These are phyloP conservation scores for Trametes versicolor DNA, from an alignment of 1,284 basidiomycete species.

Conservation along the genomic window DNA sequence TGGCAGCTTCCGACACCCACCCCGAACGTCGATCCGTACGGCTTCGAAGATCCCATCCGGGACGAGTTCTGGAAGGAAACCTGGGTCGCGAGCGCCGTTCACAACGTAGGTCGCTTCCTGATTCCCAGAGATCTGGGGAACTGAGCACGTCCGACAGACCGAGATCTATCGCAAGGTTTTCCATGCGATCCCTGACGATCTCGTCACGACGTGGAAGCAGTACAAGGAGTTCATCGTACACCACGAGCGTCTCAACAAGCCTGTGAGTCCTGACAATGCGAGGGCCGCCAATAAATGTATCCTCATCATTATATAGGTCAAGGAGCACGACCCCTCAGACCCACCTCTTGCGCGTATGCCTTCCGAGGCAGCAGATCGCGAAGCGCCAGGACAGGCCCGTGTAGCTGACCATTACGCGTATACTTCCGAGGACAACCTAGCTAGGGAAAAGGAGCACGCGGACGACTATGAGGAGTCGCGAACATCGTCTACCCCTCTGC, in stretches of 20 bases:
- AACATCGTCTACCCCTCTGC: constrained; percentile 24
- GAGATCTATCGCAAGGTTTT: constrained; percentile 96
- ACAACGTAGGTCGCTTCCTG: constrained; percentile 71
- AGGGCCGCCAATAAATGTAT: constrained; percentile 11
- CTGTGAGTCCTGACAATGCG: constrained; percentile 59
- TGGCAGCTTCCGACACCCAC: constrained; percentile 74
- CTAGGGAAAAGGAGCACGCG: constrained; percentile 34
- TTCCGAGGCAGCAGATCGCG: constrained; percentile 65
- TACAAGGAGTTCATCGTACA: constrained; percentile 87
- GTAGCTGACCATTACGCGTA: constrained; percentile 29
- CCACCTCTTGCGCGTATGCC: constrained; percentile 63
- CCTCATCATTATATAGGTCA: constrained; percentile 49
- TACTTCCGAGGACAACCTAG: constrained; percentile 34
- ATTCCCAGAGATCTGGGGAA: constrained; percentile 15
- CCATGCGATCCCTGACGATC: constrained; percentile 90
- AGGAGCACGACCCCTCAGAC: constrained; percentile 54
- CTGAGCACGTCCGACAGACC: constrained; percentile 62
- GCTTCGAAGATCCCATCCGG: constrained; percentile 88
- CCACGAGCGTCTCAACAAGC: constrained; percentile 80
- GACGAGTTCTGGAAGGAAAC: constrained; percentile 90
- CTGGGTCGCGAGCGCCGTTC: constrained; percentile 86
- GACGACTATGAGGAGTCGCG: constrained; percentile 32
- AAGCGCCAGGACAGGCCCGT: constrained; percentile 40
- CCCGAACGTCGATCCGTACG: constrained; percentile 78
- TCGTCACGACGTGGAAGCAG: constrained; percentile 93